These are phyloP conservation scores for Talaromyces sp. DNA, from an alignment of 2,329 filamentous ascomycete species.

Conservation along the genomic window DNA sequence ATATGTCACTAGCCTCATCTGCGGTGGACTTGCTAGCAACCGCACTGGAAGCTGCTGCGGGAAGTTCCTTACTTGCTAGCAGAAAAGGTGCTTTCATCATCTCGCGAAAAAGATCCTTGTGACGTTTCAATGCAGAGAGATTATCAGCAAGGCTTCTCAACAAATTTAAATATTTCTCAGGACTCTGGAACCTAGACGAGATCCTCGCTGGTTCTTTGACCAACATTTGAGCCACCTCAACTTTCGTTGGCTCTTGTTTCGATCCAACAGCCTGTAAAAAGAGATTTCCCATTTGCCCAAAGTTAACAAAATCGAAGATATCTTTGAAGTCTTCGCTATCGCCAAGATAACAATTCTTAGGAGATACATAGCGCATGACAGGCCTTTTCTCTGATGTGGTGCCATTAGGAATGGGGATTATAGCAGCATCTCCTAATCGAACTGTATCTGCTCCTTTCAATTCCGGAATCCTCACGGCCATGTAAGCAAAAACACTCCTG, in stretches of 20 bases:
- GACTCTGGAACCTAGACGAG: conserved; percentile 71
- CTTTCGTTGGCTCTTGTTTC: conserved; percentile 82
- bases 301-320: conserved; percentile 97
- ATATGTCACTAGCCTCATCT: conserved; percentile 43
- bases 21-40: conserved; percentile 19
- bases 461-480: conserved; percentile 72
- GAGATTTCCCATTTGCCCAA: conserved; percentile 78
- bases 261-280: conserved; percentile 87
- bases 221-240: conserved; percentile 79
- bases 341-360: conserved; percentile 77
- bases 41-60: conserved; percentile 25
- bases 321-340: conserved; percentile 69
- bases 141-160: conserved; percentile 77
- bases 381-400: conserved; percentile 41
- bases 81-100: conserved; percentile 76
- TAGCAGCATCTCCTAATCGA: conserved; percentile 60
- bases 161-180: conserved; percentile 82
- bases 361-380: conserved; percentile 57
- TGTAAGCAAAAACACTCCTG: conserved; percentile 73
- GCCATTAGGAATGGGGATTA: conserved; percentile 63
- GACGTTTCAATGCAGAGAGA: conserved; percentile 64
- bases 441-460: conserved; percentile 60
- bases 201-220: conserved; percentile 79
- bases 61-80: conserved; percentile 75
- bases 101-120: conserved; percentile 71